A percentile compares a stretch with the other conserved stretches of the same genome.
phyloP scores from a whole-genome alignment of 768 basidiomycete species.

The Lenzites betulinus region DNA sequence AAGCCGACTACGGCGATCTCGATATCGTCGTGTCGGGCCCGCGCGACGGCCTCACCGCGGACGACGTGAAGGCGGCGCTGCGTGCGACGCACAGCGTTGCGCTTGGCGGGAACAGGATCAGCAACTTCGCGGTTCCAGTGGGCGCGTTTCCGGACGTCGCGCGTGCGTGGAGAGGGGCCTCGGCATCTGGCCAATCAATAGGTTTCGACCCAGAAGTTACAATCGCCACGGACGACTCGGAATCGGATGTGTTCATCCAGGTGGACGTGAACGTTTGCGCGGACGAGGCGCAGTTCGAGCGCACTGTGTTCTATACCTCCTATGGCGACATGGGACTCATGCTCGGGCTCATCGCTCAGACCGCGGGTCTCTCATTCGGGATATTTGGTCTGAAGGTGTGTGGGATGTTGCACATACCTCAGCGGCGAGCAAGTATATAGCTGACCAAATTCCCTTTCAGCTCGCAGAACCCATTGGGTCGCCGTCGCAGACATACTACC shows the following conservation, averaged over 20 bases:
- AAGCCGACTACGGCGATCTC: constrained; percentile 66
- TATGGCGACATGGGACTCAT: constrained; percentile 80
- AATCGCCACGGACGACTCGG: no score
- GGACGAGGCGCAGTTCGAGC: constrained; percentile 50
- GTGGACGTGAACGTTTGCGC: constrained; percentile 66
- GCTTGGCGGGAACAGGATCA: constrained; percentile 55
- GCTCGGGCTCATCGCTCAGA: constrained; percentile 54
- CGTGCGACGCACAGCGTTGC: constrained; percentile 50
- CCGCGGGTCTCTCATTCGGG: constrained; percentile 51
- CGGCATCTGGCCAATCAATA: constrained; percentile 28
- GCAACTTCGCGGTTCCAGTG: constrained; percentile 62
- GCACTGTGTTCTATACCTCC: constrained; percentile 55
- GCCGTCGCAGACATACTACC: constrained; percentile 44
- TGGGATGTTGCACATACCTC: neutral
- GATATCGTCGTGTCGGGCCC: constrained; percentile 66
- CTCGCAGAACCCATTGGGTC: constrained; percentile 33
- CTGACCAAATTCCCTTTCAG: constrained; percentile 23
- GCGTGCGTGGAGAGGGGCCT: constrained; percentile 33
- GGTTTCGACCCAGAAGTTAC: no score
- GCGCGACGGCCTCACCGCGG: constrained; percentile 19
- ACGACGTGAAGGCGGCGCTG: constrained; percentile 39
- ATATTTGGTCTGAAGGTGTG: constrained; percentile 60
- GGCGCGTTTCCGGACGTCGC: constrained; percentile 40
- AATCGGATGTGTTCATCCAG: constrained; percentile 41
- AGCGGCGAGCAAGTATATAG: neutral